phyloP scores from a whole-genome alignment of 1,139 yeast genomes.

The Arxiozyma slooffiae region DNA sequence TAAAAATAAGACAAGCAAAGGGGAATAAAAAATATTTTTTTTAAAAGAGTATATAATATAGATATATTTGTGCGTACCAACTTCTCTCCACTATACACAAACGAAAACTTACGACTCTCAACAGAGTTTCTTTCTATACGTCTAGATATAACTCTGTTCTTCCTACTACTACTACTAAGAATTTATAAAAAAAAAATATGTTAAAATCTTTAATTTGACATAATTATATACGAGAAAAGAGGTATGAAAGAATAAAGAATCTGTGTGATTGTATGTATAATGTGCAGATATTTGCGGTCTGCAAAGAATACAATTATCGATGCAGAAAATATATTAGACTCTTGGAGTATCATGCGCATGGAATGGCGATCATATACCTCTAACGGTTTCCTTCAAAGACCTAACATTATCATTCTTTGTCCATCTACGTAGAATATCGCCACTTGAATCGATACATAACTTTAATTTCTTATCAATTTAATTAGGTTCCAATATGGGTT shows the following conservation, averaged over 20 bases:
- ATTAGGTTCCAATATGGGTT: conserved; percentile 44
- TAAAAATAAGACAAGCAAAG: background rate
- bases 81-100: too few species aligned
- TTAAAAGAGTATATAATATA: too few species aligned
- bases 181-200: too few species aligned
- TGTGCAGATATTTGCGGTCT: too few species aligned
- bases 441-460: conserved; percentile 48
- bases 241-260: too few species aligned
- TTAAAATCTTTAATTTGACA: background rate
- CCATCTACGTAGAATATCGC: conserved; percentile 45
- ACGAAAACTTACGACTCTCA: too few species aligned
- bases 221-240: background rate
- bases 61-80: background rate
- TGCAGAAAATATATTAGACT: conserved; percentile 39
- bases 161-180: too few species aligned
- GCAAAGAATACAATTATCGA: too few species aligned
- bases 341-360: conserved; percentile 53
- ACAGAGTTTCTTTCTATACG: too few species aligned
- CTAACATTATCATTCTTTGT: conserved; percentile 67
- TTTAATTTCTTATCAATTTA: conserved; percentile 46
- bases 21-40: too few species aligned
- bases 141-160: too few species aligned
- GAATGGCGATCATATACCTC: conserved; percentile 98
- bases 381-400: conserved; percentile 70
- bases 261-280: too few species aligned